A percentile compares a stretch with the other conserved stretches of the same genome.
These are phyloP conservation scores for Diplodia sapinea DNA, from an alignment of 2,329 filamentous ascomycete species.

Conservation along the genomic window DNA sequence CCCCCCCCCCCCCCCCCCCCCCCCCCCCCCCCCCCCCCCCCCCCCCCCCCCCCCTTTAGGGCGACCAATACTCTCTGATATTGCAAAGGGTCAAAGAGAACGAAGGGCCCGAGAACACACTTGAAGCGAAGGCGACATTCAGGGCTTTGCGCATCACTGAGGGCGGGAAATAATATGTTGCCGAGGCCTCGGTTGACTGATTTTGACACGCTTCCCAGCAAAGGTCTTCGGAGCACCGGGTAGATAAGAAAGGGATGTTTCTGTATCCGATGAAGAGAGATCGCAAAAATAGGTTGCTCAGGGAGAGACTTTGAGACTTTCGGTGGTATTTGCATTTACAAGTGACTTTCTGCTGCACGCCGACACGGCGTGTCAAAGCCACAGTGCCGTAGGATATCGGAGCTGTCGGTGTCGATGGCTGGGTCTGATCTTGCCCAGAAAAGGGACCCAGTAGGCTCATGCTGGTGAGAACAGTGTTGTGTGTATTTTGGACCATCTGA, in stretches of 20 bases:
- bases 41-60: not conserved
- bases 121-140: not conserved
- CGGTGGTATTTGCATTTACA: constrained; percentile 18
- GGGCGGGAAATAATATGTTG: constrained; percentile 1
- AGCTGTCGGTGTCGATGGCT: not conserved
- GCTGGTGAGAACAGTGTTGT: not conserved
- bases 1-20: too few relatives aligned
- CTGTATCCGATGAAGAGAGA: constrained; percentile 15
- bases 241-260: not conserved
- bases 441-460: not conserved
- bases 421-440: not conserved
- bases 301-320: not conserved
- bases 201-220: not conserved
- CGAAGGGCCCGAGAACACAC: not conserved
- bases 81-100: constrained; percentile 3
- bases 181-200: not conserved
- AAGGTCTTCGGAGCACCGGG: not conserved
- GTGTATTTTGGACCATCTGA: not conserved
- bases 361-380: not conserved
- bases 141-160: not conserved
- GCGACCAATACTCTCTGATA: not conserved
- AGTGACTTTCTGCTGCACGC: not conserved
- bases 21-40: too few relatives aligned
- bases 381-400: not conserved
- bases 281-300: not conserved